These are phyloP conservation scores for Penicillium argentinense DNA, from an alignment of 495 filamentous ascomycete genomes.

Conservation along the genomic window DNA sequence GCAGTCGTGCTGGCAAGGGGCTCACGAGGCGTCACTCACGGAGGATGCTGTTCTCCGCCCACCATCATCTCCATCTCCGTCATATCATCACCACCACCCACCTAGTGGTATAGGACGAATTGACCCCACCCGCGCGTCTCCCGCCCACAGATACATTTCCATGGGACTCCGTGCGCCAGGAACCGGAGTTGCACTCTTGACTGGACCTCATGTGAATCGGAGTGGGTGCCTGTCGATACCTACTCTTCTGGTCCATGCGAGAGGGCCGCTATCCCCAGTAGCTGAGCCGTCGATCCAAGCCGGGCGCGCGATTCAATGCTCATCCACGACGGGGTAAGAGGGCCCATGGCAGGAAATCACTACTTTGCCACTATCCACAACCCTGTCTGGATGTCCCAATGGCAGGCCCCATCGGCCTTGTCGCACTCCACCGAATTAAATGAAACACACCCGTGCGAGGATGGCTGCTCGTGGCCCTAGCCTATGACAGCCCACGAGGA, in stretches of 20 bases:
- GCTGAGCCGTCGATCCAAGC: constrained; percentile 5
- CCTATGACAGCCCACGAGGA: constrained; percentile 10
- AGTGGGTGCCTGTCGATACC: constrained; percentile 30
- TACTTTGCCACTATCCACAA: constrained; percentile 2
- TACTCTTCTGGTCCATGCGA: constrained; percentile 19
- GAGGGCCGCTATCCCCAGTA: constrained; percentile 1
- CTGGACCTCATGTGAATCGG: background rate
- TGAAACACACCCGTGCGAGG: constrained; percentile 22
- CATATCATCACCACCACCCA: too few species aligned
- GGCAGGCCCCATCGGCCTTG: constrained; percentile 5
- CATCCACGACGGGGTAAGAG: background rate
- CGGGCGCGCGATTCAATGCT: constrained; percentile 4
- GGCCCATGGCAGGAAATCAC: background rate
- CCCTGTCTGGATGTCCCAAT: constrained; percentile 6
- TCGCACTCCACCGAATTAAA: constrained; percentile 18
- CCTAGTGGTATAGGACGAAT: too few species aligned
- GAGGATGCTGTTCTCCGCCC: too few species aligned
- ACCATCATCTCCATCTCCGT: too few species aligned
- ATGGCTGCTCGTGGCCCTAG: background rate
- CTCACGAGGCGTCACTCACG: too few species aligned
- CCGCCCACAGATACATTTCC: constrained; percentile 2
- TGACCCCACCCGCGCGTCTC: background rate
- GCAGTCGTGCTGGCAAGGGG: too few species aligned
- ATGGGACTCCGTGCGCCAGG: constrained; percentile 13
- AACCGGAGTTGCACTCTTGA: constrained; percentile 9